Evolutionary conservation across 306 rosid genomes (phyloP).

Genomic region (Malus sieversii): DNA sequence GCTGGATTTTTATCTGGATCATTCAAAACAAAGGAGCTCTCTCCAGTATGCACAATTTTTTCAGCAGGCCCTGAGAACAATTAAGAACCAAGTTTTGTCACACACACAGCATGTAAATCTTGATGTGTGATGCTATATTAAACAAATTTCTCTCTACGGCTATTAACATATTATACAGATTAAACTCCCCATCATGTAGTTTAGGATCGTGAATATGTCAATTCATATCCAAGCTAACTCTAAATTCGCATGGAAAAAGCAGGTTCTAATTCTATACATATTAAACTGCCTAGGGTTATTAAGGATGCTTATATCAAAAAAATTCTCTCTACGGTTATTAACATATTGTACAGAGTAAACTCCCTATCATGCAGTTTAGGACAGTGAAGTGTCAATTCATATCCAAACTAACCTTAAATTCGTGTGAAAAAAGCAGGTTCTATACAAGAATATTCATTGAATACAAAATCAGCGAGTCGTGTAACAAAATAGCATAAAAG

Average conservation of each 20-base stretch:
- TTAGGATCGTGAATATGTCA: too few relatives aligned
- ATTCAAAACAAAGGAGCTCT: slow-evolving; percentile 36
- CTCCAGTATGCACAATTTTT: slow-evolving; percentile 17
- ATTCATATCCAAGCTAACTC: neutral
- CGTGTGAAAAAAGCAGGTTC: neutral
- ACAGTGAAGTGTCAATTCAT: too few relatives aligned
- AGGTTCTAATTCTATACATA: too few relatives aligned
- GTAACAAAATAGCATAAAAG: neutral
- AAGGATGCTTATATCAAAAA: neutral
- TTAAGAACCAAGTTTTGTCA: slow-evolving; percentile 11
- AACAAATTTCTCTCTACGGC: neutral
- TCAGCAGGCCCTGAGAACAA: slow-evolving; percentile 31
- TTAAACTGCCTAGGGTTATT: too few relatives aligned
- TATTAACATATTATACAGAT: neutral
- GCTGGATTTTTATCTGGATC: slow-evolving; percentile 56
- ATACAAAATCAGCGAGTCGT: neutral
- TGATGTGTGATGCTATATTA: neutral
- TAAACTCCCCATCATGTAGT: neutral
- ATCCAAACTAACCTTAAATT: too few relatives aligned
- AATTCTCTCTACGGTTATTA: neutral
- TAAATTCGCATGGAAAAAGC: neutral
- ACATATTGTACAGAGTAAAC: neutral
- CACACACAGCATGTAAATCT: neutral
- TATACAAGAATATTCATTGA: neutral
- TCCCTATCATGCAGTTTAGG: too few relatives aligned